Base-by-base conservation (phyloP, 2,329 filamentous ascomycete genomes). In the Madurella fahalii region DNA sequence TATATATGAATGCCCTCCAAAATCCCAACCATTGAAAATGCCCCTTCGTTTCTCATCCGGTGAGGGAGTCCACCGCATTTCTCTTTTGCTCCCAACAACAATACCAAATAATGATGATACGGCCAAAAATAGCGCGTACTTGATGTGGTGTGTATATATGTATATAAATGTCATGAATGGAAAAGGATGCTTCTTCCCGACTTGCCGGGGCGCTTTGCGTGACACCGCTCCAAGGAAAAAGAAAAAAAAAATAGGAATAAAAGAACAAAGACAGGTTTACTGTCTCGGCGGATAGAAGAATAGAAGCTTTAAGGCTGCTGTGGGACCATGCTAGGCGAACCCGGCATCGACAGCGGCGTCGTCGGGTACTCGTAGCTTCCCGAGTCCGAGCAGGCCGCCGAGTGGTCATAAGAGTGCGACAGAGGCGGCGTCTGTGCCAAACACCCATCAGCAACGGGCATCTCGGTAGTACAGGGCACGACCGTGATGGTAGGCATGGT, bases 341-440 rank as follows among this genome's bases (percentile, higher is more conserved):
- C 79, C 32, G 85, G 85, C 81, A 89, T 85, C n/a, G 85, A 89
- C 60, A 87, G 74, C 57, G 87, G 87, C 50, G 87, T 90, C 42
- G 81, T 81, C 39, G 86, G 86, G 71, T 85, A 85, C 61, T 81
- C 84, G 66, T 81, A 84, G 54, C 79, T 78, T 58, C 78, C 74
- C 63, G 67, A 67, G 53, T 85, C 82, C 32, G 82, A 85, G 69
- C 81, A 83, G 65, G 75, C 78, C 57, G 80, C 74, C 50, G 85
- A 89, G 68, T 84, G 81, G 65, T 88, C 85, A 69, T 84, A 88
- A 30, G 84, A 86, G 68, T 87, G 85, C 65, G 85, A 87, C 64
- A 90, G 81, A 67, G 87, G 85, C 73, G 87, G 87, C 71, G 87
- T 90, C 87, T 91, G 74, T 64, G 69, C 41, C 56, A 52, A 43